A percentile compares a stretch with the other conserved stretches of the same genome.
Evolutionary conservation across 2,329 filamentous ascomycete genomes (phyloP).

Genomic region (Aspergillus fumigatiaffinis): DNA sequence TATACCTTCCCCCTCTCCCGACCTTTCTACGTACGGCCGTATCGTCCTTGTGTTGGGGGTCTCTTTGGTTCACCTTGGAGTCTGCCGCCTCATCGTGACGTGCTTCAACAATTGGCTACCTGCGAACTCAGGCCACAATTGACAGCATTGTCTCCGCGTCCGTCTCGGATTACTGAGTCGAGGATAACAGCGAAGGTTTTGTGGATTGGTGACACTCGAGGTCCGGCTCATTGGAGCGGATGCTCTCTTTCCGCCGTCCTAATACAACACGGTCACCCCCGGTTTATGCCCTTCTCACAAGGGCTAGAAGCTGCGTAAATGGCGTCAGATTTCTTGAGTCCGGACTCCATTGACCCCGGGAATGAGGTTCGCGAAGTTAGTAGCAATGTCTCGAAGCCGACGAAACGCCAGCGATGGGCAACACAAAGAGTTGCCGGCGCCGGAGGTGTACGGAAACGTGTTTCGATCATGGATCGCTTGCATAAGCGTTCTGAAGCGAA

Average conservation of each 20-base stretch:
- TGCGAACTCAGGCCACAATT: background rate
- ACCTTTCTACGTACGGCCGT: background rate
- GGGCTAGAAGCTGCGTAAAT: constrained; percentile 31
- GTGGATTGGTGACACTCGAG: constrained; percentile 21
- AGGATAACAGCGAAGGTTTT: constrained; percentile 4
- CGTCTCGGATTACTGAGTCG: background rate
- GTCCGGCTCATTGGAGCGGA: constrained; percentile 25
- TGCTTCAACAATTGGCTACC: background rate
- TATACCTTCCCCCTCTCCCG: background rate
- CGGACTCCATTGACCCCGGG: constrained; percentile 24
- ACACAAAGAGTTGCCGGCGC: constrained; percentile 80
- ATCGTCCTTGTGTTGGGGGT: background rate
- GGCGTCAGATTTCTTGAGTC: constrained; percentile 37
- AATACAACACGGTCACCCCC: constrained; percentile 9
- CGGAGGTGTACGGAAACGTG: constrained; percentile 72
- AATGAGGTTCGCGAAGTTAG: constrained; percentile 24
- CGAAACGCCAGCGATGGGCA: constrained; percentile 88
- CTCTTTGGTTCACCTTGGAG: background rate
- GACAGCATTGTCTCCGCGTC: constrained; percentile 2
- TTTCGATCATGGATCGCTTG: constrained; percentile 74
- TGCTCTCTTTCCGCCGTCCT: constrained; percentile 18
- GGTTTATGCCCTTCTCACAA: constrained; percentile 24
- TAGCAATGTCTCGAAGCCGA: constrained; percentile 56
- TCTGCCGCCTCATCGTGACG: constrained; percentile 1
- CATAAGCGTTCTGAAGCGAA: constrained; percentile 58